Base-by-base conservation (phyloP, 208 protist species). In the Leishmania mexicana region DNA sequence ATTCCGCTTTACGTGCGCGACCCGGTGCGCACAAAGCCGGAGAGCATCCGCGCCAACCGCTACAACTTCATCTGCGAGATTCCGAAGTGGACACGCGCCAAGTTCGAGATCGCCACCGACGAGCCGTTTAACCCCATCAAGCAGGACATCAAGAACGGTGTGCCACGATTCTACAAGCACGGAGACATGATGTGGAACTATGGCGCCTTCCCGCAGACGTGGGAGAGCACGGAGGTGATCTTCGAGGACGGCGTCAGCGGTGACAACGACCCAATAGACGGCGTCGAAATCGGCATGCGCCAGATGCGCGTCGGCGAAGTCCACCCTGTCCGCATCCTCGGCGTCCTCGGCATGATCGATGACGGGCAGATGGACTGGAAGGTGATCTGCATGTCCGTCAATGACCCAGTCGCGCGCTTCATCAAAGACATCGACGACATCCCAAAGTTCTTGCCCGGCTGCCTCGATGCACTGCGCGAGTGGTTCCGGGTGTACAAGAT, bases 171-270 rank as follows among this genome's bases (percentile, higher is more conserved):
- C 83, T 98, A 99, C 95, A 98, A 99, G 82, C 92, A 99, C 85
- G 98, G 98, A 31, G 94, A 98, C 83, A 99, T 99, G 94, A 94
- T 98, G 93, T 99, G 94, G 89, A 99, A 99, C 90, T 99, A 99
- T 83, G 98, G 98, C 40, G 95, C 96, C 49, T 93, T 99, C 75
- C 98, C 98, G 65, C 98, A 99, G 88, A 99, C 97, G 76, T 99
- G 97, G 97, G 98, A 99, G 84, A 97, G 96, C 88, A 98, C 96
- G 2, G 92, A 97, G 64, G 89, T 96, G 15, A 85, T 91, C 49
- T 97, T 96, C 72, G 93, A 97, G 79, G 90, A 89, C 28, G 93
- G 92, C 65, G 88, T 93, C 28, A 85, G 84, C 49, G 97, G 97
- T 53, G 97, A 99, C 82, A 97, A 97, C 73, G 97, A 99, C 76